Base-by-base conservation (phyloP, 257 asterid species). In the Gentiana macrophylla region DNA sequence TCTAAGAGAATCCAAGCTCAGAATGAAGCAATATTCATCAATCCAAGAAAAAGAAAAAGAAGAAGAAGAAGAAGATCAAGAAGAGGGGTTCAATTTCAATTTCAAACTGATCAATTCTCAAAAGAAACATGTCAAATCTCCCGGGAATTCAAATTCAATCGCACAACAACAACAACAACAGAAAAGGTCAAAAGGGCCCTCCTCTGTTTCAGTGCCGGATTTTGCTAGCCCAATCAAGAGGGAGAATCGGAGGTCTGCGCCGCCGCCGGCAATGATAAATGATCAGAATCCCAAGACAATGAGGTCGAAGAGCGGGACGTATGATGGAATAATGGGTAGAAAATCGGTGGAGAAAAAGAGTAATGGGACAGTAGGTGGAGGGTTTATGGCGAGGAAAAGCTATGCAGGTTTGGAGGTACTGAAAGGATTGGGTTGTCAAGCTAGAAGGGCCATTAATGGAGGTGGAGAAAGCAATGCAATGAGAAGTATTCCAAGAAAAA, bases 211-310 rank as follows among this genome's bases (percentile, higher is more conserved):
- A 0, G 94, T 86, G 55, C 95, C 95, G 37, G 94, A 89, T 60
- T 86, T 89, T 72, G 76, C 93, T 3, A 71, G 84, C 1, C 81
- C 76, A 1, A 47, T 83, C 68, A 60, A 94, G 69, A 89, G 86
- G 70, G 97, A 86, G 78, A 89, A 89, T 43, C 77, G 97, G 70
- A 89, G 69, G 67, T 95, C 97, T 37, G 56, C 62, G 51, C 35
- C 63, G 35, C 64, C 59, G 9, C 48, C 67, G 8, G 4, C 64
- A 15, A 15, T 15, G 24, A 15, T 15, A 15, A 15, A 15, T 15
- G 24, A 15, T 15, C 24, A 15, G 24, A 15, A 15, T 15, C 24
- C 24, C 24, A 15, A 15, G 0, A 66, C 95, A 49, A 79, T 80
- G 32, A 62, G 72, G 53, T 48, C 62, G 67, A 84, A 74, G 76